Base-by-base conservation (phyloP, 768 basidiomycete genomes). In the Kondoa subrosea region DNA sequence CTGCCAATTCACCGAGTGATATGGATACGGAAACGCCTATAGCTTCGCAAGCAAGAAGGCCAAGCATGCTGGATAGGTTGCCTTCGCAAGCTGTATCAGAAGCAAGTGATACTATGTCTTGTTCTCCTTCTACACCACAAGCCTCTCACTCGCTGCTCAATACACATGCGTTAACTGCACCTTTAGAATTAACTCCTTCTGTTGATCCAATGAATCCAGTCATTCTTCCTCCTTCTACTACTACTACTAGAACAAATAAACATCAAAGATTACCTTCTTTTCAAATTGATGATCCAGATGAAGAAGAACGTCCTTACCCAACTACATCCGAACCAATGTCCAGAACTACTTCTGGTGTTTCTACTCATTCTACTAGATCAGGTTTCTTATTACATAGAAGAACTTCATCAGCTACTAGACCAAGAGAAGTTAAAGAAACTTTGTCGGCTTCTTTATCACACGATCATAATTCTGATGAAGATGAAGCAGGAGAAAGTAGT, bases 401-500 rank as follows among this genome's bases (percentile, higher is more conserved):
- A 16, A 67, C 33, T 33, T 60, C 57, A 31, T 68, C 65, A 59
- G 29, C 34, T 25, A 30, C 66, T 50, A 56, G 65, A 26, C 68
- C 68, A 8, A 26, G 58, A 3, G 57, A 69, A 50, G 69, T 69
- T n/a, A 69, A 69, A 56, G 69, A 69, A 34, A 69, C 69, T 27
- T 40, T 57, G 8, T 60, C 66, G 26, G 69, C 69, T 3, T 34
- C 57, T 2, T 62, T 63, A 27, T 31, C 61, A 31, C 27, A 27
- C 16, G 61, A 63, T 16, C 29, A 63, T 31, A 32, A 32, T 16
- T 27, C 16, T 33, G 27, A 27, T 17, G 3, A 27, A 3, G 61
- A 63, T 33, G 16, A n/a, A 27, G 61, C 26, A 14, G 26, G 25
- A 4, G 26, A 25, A 30, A 26, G 26, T 8, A 25, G 15, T 56